These are phyloP conservation scores for Spergularia bocconei DNA, from an alignment of 148 eudicot species.

Conservation along the genomic window DNA sequence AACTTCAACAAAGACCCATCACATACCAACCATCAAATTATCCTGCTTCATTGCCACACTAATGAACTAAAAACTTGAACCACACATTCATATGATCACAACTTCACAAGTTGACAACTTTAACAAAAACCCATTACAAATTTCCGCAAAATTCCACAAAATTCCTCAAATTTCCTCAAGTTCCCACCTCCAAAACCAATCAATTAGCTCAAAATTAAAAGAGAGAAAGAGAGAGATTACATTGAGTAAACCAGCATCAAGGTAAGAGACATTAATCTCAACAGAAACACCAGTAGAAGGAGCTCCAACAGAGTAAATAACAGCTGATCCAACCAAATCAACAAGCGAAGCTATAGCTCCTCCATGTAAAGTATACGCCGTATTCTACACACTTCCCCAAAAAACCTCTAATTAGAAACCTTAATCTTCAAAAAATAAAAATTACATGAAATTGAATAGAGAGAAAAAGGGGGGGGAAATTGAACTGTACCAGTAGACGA, in stretches of 20 bases:
- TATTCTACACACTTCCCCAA: conserved; percentile 40
- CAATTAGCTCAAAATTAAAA: not conserved
- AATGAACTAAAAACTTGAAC: too few species aligned
- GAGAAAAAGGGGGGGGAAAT: conserved; percentile 1
- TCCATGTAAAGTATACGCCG: conserved; percentile 69
- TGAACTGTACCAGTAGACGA: conserved; percentile 52
- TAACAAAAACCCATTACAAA: not conserved
- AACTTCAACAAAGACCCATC: too few species aligned
- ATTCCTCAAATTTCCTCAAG: not conserved
- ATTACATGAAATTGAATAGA: not conserved
- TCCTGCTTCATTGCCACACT: too few species aligned
- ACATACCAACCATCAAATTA: too few species aligned
- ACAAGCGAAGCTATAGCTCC: conserved; percentile 83
- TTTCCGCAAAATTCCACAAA: not conserved
- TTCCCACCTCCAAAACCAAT: not conserved
- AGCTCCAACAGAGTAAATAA: conserved; percentile 43
- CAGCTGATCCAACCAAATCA: conserved; percentile 75
- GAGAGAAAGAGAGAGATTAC: conserved; percentile 30
- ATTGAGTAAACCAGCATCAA: conserved; percentile 60
- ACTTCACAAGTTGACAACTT: not conserved
- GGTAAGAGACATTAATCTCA: conserved; percentile 79
- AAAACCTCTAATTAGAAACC: conserved; percentile 5
- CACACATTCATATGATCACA: not conserved
- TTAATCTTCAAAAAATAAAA: conserved; percentile 11
- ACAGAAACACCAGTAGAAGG: conserved; percentile 62